A percentile compares a stretch with the other conserved stretches of the same genome.
These are phyloP conservation scores for Solanum neorickii DNA, from an alignment of 257 asterid species.

Conservation along the genomic window DNA sequence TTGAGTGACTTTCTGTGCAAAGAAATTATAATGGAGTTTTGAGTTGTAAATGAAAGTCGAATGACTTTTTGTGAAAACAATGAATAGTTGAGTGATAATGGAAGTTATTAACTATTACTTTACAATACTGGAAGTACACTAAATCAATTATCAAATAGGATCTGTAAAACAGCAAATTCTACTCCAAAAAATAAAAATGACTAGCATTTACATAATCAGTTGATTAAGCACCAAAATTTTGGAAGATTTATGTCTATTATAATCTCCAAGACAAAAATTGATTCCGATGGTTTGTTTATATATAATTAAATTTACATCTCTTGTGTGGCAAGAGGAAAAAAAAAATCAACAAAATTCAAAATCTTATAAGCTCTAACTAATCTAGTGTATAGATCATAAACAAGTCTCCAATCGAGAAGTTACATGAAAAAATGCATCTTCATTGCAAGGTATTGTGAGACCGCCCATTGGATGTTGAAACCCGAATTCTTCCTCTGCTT, in stretches of 20 bases:
- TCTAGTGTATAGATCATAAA: not conserved
- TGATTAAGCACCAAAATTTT: not conserved
- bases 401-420: not conserved
- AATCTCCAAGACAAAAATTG: not conserved
- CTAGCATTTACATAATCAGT: not conserved
- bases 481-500: slow-evolving; percentile 8
- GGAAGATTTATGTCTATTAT: not conserved
- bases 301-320: not conserved
- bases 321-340: not conserved
- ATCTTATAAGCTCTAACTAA: not conserved
- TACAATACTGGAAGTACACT: not conserved
- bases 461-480: slow-evolving; percentile 6
- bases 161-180: not conserved
- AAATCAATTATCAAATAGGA: not conserved
- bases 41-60: no score
- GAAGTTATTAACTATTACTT: no score
- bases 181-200: not conserved
- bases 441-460: slow-evolving; percentile 1
- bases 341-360: not conserved
- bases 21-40: no score
- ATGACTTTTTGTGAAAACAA: no score
- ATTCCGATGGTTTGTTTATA: not conserved
- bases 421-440: not conserved
- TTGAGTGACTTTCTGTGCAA: no score
- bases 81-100: no score